Evolutionary conservation across 139 green algal genomes (phyloP).

Genomic region (Zygnema circumcarinatum): DNA sequence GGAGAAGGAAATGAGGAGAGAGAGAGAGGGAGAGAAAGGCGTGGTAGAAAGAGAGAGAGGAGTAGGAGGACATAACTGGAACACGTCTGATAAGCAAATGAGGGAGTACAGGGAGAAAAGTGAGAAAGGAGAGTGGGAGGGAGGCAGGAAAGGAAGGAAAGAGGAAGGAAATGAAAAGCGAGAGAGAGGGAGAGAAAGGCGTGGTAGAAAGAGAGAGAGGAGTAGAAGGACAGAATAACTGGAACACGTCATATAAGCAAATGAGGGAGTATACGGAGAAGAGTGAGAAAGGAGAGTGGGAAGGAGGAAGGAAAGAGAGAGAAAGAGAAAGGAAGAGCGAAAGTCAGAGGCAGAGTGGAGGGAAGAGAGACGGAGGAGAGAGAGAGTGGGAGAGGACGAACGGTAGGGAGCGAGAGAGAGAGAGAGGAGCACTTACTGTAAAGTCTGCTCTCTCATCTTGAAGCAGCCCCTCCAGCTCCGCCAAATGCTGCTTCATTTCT

Average conservation of each 20-base stretch:
- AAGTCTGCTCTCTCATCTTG: background rate
- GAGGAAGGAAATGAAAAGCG: too few species aligned
- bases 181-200: background rate
- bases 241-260: too few species aligned
- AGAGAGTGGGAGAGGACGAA: too few species aligned
- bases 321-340: background rate
- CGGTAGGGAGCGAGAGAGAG: too few species aligned
- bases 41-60: too few species aligned
- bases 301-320: background rate
- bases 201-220: background rate
- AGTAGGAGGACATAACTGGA: background rate
- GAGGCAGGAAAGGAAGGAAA: too few species aligned
- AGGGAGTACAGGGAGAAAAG: too few species aligned
- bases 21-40: slow-evolving; percentile 1
- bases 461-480: slow-evolving; percentile 1
- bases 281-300: background rate
- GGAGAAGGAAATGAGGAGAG: background rate
- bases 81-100: too few species aligned
- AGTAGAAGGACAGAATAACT: background rate
- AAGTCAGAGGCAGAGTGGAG: background rate
- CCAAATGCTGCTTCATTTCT: background rate
- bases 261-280: background rate
- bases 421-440: background rate
- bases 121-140: too few species aligned
- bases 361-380: background rate